Evolutionary conservation across 164 flowering plant species (phyloP).

Genomic region (Vitis amurensis): DNA sequence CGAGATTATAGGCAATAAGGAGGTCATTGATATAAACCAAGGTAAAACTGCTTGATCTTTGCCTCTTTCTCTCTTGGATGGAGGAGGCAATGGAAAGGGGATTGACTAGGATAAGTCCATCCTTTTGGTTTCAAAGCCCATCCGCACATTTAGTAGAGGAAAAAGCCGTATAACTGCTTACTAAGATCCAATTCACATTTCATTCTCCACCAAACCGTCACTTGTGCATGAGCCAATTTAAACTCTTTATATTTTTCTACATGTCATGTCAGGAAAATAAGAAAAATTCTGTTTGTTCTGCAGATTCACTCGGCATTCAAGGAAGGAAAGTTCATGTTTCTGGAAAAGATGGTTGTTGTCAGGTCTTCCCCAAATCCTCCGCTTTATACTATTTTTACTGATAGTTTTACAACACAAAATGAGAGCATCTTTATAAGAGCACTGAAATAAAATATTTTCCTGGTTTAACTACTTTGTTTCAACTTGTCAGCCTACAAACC

Average conservation of each 20-base stretch:
- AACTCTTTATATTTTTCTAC: no score
- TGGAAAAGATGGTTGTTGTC: slow-evolving; percentile 65
- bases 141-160: background rate
- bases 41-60: slow-evolving; percentile 39
- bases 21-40: slow-evolving; percentile 93
- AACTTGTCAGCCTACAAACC: no score
- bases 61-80: background rate
- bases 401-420: background rate
- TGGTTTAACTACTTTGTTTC: no score
- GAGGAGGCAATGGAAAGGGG: background rate
- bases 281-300: slow-evolving; percentile 8
- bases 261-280: background rate
- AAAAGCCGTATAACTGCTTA: no score
- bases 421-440: no score
- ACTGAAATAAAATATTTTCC: no score
- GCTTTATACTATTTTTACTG: background rate
- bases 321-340: slow-evolving; percentile 72
- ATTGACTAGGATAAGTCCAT: background rate
- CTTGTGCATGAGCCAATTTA: no score
- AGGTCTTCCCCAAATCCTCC: slow-evolving; percentile 40
- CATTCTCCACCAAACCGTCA: background rate
- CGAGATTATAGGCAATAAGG: slow-evolving; percentile 73
- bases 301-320: slow-evolving; percentile 90
- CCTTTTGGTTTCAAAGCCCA: background rate
- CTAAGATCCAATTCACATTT: background rate